phyloP scores from a whole-genome alignment of 345 rosid species.

The Physaria fendleri region DNA sequence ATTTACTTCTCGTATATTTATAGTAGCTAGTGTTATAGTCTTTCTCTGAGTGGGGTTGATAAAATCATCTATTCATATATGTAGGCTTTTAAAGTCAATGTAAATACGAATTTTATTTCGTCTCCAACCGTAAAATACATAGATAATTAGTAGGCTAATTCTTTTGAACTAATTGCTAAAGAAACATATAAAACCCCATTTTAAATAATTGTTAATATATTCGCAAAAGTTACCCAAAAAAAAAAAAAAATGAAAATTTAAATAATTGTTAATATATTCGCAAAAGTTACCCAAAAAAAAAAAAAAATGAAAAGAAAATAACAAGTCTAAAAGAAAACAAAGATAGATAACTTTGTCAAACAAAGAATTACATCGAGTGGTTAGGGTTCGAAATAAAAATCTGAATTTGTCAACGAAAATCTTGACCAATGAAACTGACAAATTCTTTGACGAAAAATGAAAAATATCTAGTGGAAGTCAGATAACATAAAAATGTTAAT shows the following conservation, averaged over 20 bases:
- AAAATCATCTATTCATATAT: background rate
- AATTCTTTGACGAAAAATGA: background rate
- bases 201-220: too few species aligned
- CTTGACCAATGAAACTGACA: background rate
- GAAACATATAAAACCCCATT: background rate
- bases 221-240: too few species aligned
- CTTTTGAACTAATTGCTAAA: background rate
- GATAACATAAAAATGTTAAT: too few species aligned
- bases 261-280: too few species aligned
- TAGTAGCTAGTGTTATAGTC: background rate
- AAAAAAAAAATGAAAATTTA: too few species aligned
- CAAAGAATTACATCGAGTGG: background rate
- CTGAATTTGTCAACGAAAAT: background rate
- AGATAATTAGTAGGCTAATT: background rate
- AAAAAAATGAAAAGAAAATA: too few species aligned
- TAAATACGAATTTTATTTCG: slow-evolving; percentile 14
- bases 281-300: too few species aligned
- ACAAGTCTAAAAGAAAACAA: background rate
- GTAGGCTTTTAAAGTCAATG: slow-evolving; percentile 18
- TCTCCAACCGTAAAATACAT: background rate
- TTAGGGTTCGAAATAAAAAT: background rate
- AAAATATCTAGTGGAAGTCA: background rate
- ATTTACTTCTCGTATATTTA: background rate
- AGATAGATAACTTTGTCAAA: background rate
- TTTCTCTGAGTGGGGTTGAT: slow-evolving; percentile 18